Evolutionary conservation across 306 rosid species (phyloP), one percentile per base, ranked within the genome.

Genomic region (Alnus rubra): DNA sequence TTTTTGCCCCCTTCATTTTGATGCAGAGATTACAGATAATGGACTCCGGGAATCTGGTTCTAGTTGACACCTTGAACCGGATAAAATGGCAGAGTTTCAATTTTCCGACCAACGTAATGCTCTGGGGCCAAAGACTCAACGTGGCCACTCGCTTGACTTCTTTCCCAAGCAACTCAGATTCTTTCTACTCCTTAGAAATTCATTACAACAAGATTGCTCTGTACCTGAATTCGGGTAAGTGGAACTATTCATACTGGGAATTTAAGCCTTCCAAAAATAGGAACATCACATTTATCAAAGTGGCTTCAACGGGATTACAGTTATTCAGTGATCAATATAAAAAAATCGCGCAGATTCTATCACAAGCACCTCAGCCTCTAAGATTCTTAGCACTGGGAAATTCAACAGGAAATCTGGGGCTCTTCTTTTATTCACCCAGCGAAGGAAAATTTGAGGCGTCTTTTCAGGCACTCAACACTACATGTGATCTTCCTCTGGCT

Each of bases 81-180:
- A 79, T 84, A 37, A 93, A 91, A 74, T 95, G 99, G 99, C 99
- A 95, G 76, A 95, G 97, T 83, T 95, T 93, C 91, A 93, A 95
- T 79, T 95, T 93, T 80, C 99, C 97, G 9, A 91, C 97, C 0
- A 87, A 95, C 75, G 94, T 90, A 33, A 93, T 95, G 76, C 96
- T 95, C 4, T 78, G 88, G 85, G 97, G 99, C 16, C 99, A 95
- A 68, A 89, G 88, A 71, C 92, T 95, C 4, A 89, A 89, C 47
- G 93, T 93, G 49, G 92, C 96, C 1, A 93, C 98, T 54, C 81
- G 89, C 37, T 76, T 95, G 77, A 93, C 94, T 49, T 86, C 98
- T 33, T 86, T 75, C 28, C 91, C 84, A 69, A 72, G 45, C 74
- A 93, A 91, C 82, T 79, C 92, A 4, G 80, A 79, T 51, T 76